Evolutionary conservation across 2,329 filamentous ascomycete species (phyloP).

Genomic region (Sporothrix pallida): DNA sequence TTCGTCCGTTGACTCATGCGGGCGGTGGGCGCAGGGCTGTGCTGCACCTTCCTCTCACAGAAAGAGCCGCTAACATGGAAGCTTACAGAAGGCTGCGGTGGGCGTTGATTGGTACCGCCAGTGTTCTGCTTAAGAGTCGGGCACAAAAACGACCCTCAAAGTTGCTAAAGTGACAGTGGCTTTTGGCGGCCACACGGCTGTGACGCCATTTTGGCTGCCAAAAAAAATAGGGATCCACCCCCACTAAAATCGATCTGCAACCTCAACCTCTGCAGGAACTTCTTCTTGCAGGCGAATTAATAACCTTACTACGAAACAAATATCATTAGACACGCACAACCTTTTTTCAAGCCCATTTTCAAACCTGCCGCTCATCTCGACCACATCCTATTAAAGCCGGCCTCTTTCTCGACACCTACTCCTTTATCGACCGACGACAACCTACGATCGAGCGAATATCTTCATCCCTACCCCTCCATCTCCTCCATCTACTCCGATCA

Average conservation of each 20-base stretch:
- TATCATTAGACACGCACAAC: background rate
- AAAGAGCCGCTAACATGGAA: conserved; percentile 20
- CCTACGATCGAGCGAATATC: too few species aligned
- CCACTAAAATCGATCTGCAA: conserved; percentile 19
- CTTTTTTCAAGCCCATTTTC: too few species aligned
- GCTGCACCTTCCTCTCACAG: background rate
- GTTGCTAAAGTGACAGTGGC: background rate
- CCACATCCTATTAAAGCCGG: too few species aligned
- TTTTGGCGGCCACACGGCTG: conserved; percentile 17
- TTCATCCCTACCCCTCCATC: background rate
- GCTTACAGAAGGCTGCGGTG: conserved; percentile 14
- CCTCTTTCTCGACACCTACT: too few species aligned
- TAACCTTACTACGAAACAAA: background rate
- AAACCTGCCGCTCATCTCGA: too few species aligned
- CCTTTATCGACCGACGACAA: background rate
- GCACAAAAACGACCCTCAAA: too few species aligned
- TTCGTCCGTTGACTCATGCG: conserved; percentile 23
- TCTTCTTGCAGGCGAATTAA: background rate
- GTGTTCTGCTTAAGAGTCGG: too few species aligned
- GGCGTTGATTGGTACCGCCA: background rate
- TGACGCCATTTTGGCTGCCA: conserved; percentile 12
- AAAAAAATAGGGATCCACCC: background rate
- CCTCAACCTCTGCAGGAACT: background rate
- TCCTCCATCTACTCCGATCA: background rate
- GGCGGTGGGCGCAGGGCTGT: conserved; percentile 15